Conservation (phyloP, 202 grass and related monocot species). For the Saccharum hybrid region DNA sequence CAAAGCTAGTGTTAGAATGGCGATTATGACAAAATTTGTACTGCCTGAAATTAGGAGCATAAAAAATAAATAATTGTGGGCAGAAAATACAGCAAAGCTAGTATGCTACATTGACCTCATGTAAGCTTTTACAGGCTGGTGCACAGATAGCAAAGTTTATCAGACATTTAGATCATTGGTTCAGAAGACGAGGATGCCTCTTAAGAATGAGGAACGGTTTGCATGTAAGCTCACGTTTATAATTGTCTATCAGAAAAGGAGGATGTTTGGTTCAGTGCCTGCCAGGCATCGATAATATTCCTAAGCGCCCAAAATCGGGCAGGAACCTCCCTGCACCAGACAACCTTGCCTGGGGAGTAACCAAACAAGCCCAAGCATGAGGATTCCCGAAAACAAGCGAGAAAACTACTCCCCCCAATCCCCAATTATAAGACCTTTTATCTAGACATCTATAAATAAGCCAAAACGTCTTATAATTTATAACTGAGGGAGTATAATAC, state of each 20-base stretch:
- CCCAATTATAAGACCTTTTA: no score
- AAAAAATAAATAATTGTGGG: not conserved
- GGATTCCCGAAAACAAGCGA: not conserved
- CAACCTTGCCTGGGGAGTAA: not conserved
- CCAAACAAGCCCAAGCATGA: not conserved
- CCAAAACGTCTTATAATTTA: not conserved
- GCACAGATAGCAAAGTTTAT: not conserved
- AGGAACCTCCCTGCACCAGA: not conserved
- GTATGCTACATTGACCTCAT: not conserved
- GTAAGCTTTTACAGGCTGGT: not conserved
- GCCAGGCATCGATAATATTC: not conserved
- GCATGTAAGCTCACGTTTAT: not conserved
- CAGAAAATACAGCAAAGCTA: not conserved
- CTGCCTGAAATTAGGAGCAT: conserved; percentile 61
- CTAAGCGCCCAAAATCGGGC: not conserved
- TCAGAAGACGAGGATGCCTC: not conserved
- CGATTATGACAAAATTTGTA: conserved; percentile 95
- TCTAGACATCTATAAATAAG: no score
- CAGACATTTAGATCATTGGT: not conserved
- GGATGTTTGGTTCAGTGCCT: not conserved
- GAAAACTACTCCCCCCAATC: not conserved
- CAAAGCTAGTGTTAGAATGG: conserved; percentile 61
- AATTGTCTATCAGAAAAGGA: not conserved
- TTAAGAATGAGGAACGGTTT: not conserved
- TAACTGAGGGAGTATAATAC: not conserved